Conservation (phyloP, 2,329 filamentous ascomycete genomes). For the Helotiales sp. region DNA sequence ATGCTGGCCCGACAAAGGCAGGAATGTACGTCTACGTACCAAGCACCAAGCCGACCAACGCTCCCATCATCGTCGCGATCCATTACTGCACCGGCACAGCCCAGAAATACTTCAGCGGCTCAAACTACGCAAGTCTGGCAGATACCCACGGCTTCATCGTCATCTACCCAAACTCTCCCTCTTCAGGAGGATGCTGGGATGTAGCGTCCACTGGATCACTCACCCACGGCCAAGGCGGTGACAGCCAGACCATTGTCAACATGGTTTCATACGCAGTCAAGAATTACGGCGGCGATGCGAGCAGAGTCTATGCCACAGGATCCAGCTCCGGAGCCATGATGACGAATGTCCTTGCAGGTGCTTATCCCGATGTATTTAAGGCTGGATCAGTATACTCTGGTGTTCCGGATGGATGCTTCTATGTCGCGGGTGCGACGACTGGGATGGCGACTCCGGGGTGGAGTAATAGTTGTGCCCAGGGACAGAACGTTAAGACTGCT, state of each 20-base stretch:
- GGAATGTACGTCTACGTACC: conserved; percentile 32
- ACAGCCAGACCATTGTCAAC: conserved; percentile 56
- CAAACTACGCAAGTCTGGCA: conserved; percentile 52
- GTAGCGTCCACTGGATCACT: conserved; percentile 49
- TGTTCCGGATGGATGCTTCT: conserved; percentile 46
- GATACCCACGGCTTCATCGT: conserved; percentile 58
- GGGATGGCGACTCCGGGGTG: conserved; percentile 47
- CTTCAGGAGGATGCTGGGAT: conserved; percentile 59
- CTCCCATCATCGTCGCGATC: conserved; percentile 31
- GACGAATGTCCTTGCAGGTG: conserved; percentile 48
- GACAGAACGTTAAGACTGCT: conserved; percentile 33
- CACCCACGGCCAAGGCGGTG: conserved; percentile 56
- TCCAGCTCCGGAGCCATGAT: conserved; percentile 44
- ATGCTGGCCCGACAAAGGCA: conserved; percentile 23
- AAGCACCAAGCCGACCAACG: conserved; percentile 12
- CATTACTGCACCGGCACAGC: conserved; percentile 44
- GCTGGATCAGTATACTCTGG: conserved; percentile 46
- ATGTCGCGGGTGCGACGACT: conserved; percentile 41
- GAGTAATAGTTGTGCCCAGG: conserved; percentile 51
- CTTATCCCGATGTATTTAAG: conserved; percentile 48
- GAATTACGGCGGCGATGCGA: conserved; percentile 51
- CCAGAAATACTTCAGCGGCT: conserved; percentile 27
- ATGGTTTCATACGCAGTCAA: conserved; percentile 58
- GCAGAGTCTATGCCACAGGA: conserved; percentile 55
- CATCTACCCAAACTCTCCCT: conserved; percentile 56